Conservation (phyloP, 192 early-diverging fungal species). For the Gryganskiella cystojenkinii region DNA sequence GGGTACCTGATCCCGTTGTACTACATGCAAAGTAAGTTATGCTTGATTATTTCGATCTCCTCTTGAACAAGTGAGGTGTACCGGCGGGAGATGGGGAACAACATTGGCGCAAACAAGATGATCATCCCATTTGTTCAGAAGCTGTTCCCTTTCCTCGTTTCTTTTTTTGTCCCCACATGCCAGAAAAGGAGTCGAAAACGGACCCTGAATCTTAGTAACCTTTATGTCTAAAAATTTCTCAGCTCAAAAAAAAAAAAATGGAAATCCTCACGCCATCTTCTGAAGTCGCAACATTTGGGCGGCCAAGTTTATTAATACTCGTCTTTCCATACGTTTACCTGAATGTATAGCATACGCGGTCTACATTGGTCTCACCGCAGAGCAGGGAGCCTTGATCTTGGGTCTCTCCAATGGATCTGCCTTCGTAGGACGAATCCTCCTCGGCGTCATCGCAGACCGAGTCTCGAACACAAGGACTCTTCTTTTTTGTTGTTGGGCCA, state of each 20-base stretch:
- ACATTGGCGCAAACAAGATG: too few relatives aligned
- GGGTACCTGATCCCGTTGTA: constrained; percentile 43
- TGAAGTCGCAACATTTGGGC: too few relatives aligned
- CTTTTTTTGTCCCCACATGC: too few relatives aligned
- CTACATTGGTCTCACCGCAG: constrained; percentile 30
- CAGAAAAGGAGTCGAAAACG: too few relatives aligned
- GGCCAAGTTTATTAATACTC: not conserved
- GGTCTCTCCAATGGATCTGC: constrained; percentile 38
- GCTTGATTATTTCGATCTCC: not conserved
- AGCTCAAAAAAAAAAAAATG: too few relatives aligned
- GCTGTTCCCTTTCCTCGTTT: too few relatives aligned
- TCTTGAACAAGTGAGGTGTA: too few relatives aligned
- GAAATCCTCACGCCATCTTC: too few relatives aligned
- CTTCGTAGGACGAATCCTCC: constrained; percentile 39
- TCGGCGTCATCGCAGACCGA: constrained; percentile 51
- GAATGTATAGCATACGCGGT: constrained; percentile 28
- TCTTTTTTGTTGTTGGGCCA: constrained; percentile 40
- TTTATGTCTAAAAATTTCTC: too few relatives aligned
- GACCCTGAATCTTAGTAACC: too few relatives aligned
- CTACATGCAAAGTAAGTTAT: constrained; percentile 46
- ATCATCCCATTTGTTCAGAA: too few relatives aligned
- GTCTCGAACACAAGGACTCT: constrained; percentile 51
- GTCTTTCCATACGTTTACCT: not conserved
- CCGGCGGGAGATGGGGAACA: too few relatives aligned
- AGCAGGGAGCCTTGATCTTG: constrained; percentile 38